Conservation (phyloP, 768 basidiomycete species). For the Leucocoprinus sp. region DNA sequence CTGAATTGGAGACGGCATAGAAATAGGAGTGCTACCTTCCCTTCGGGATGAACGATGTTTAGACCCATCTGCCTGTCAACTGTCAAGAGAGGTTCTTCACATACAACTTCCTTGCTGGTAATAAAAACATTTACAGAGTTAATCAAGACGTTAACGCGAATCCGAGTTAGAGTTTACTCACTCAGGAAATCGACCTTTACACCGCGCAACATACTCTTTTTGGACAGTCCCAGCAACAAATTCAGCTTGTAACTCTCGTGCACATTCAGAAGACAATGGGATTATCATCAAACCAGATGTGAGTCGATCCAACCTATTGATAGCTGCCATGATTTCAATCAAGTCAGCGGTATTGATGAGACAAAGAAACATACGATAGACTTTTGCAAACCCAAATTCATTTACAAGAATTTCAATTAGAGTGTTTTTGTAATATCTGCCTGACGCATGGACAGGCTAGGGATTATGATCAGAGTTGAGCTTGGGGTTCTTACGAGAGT, state of each 20-base stretch:
- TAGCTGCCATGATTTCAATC: constrained; percentile 44
- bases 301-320: constrained; percentile 88
- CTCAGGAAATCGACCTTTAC: constrained; percentile 79
- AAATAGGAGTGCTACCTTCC: constrained; percentile 53
- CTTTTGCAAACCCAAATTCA: constrained; percentile 76
- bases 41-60: constrained; percentile 92
- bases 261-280: constrained; percentile 63
- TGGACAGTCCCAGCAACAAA: constrained; percentile 75
- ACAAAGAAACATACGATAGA: constrained; percentile 58
- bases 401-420: constrained; percentile 78
- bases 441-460: constrained; percentile 88
- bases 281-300: constrained; percentile 96
- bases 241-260: constrained; percentile 66
- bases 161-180: constrained; percentile 30
- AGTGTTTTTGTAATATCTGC: constrained; percentile 84
- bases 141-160: background rate
- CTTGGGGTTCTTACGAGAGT: background rate
- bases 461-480: constrained; percentile 10
- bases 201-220: constrained; percentile 91
- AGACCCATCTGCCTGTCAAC: constrained; percentile 96
- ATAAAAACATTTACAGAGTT: background rate
- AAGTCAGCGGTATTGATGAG: background rate
- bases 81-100: constrained; percentile 82
- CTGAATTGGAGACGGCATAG: background rate
- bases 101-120: constrained; percentile 65